Evolutionary conservation across 306 rosid genomes (phyloP).

Genomic region (Psophocarpus tetragonolobus): DNA sequence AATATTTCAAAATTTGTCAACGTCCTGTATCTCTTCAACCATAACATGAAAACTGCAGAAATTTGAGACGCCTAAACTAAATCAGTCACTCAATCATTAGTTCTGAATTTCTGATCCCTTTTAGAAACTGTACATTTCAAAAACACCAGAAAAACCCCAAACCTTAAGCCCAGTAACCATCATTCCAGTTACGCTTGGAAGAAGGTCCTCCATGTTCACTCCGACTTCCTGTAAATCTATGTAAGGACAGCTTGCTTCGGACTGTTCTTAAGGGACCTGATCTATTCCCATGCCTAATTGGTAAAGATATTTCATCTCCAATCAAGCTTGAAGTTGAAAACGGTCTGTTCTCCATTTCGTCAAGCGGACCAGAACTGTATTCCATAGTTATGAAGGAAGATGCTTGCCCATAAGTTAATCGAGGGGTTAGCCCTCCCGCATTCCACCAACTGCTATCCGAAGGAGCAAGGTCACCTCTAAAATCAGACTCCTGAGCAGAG

Average conservation of each 20-base stretch:
- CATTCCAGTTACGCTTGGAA: slow-evolving; percentile 57
- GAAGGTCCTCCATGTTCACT: slow-evolving; percentile 86
- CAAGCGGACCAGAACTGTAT: slow-evolving; percentile 93
- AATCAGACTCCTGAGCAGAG: slow-evolving; percentile 82
- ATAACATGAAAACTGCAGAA: slow-evolving; percentile 44
- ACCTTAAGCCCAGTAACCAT: slow-evolving; percentile 54
- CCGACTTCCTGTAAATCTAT: slow-evolving; percentile 78
- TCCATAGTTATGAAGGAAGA: slow-evolving; percentile 93
- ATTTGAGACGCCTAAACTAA: slow-evolving; percentile 55
- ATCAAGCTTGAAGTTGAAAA: slow-evolving; percentile 79
- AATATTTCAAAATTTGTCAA: slow-evolving; percentile 79
- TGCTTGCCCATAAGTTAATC: slow-evolving; percentile 74
- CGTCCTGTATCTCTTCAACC: slow-evolving; percentile 45
- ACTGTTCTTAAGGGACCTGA: slow-evolving; percentile 89
- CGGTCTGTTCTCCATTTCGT: slow-evolving; percentile 82
- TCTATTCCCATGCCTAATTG: slow-evolving; percentile 85
- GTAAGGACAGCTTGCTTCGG: slow-evolving; percentile 70
- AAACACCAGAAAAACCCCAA: slow-evolving; percentile 35
- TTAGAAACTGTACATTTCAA: slow-evolving; percentile 75
- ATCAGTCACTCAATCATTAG: slow-evolving; percentile 52
- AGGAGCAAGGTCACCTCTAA: slow-evolving; percentile 71
- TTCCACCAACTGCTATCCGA: slow-evolving; percentile 98
- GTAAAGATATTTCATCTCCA: slow-evolving; percentile 72
- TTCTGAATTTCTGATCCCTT: slow-evolving; percentile 53
- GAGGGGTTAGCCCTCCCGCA: slow-evolving; percentile 82